Conservation (phyloP, 2,329 filamentous ascomycete species). For the Xylariaceae sp. region DNA sequence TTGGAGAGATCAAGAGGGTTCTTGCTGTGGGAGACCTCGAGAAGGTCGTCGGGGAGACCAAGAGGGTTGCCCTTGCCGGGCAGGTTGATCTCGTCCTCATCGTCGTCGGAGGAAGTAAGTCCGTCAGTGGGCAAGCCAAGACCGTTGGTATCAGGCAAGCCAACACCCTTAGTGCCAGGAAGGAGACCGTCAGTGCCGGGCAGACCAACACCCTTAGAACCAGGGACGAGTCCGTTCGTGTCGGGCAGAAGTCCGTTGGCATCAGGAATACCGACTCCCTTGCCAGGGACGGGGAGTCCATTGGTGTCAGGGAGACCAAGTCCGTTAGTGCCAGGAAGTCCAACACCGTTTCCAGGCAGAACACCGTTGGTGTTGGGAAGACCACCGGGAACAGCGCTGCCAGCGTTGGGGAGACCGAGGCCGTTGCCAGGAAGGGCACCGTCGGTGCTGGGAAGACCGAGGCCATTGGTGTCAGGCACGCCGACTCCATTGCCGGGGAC, state of each 20-base stretch:
- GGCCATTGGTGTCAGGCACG: not conserved
- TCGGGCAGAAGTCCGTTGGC: not conserved
- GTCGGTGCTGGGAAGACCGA: not conserved
- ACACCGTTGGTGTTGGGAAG: not conserved
- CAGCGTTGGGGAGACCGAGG: not conserved
- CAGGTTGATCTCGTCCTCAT: not conserved
- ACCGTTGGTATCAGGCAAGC: not conserved
- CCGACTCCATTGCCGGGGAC: not conserved
- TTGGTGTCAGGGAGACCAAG: not conserved
- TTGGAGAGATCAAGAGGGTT: slow-evolving; percentile 20
- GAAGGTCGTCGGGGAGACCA: slow-evolving; percentile 4
- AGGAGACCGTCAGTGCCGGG: not conserved
- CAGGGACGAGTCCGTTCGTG: not conserved
- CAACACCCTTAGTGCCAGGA: not conserved
- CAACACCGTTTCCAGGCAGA: not conserved
- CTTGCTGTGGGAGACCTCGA: slow-evolving; percentile 12
- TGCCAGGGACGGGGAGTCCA: not conserved
- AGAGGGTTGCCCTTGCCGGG: not conserved
- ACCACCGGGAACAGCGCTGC: not conserved
- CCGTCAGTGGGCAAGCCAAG: slow-evolving; percentile 15
- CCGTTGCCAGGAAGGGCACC: not conserved
- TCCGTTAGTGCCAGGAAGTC: not conserved
- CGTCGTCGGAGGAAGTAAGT: not conserved
- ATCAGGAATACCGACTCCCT: not conserved
- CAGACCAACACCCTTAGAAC: not conserved